Conservation (phyloP, 2,329 filamentous ascomycete species). For the Colletotrichum truncatum region DNA sequence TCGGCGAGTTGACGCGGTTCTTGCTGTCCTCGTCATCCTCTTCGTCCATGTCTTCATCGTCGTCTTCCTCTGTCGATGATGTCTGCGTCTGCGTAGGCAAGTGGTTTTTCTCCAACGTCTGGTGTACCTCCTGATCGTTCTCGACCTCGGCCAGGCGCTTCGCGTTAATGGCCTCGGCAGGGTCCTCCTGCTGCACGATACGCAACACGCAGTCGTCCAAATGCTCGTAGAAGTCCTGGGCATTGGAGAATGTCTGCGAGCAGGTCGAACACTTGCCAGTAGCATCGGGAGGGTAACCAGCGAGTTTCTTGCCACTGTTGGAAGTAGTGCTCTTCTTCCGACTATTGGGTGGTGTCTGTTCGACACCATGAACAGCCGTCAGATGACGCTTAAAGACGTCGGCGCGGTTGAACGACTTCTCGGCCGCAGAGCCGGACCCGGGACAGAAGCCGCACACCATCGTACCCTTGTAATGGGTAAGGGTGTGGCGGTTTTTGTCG, state of each 20-base stretch:
- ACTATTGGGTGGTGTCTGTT: slow-evolving; percentile 92
- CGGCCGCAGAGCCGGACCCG: slow-evolving; percentile 84
- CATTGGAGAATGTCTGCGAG: slow-evolving; percentile 87
- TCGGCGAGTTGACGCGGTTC: slow-evolving; percentile 50
- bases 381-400: slow-evolving; percentile 96
- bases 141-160: slow-evolving; percentile 73
- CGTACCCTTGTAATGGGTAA: slow-evolving; percentile 96
- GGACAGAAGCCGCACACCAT: slow-evolving; percentile 98
- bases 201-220: slow-evolving; percentile 80
- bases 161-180: slow-evolving; percentile 74
- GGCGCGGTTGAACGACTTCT: slow-evolving; percentile 95
- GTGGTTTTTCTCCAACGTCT: slow-evolving; percentile 72
- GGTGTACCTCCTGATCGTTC: slow-evolving; percentile 68
- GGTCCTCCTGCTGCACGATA: slow-evolving; percentile 77
- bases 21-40: slow-evolving; percentile 62
- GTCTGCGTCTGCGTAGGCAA: slow-evolving; percentile 56
- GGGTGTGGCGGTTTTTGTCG: slow-evolving; percentile 93
- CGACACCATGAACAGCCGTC: slow-evolving; percentile 89
- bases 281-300: slow-evolving; percentile 77
- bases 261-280: slow-evolving; percentile 97
- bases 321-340: slow-evolving; percentile 70
- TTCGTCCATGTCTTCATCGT: slow-evolving; percentile 61
- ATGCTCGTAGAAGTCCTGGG: slow-evolving; percentile 99
- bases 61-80: slow-evolving; percentile 42
- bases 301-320: slow-evolving; percentile 69